A percentile compares a stretch with the other conserved stretches of the same genome.
phyloP scores from a whole-genome alignment of 345 rosid genomes.

The Balakata baccata region DNA sequence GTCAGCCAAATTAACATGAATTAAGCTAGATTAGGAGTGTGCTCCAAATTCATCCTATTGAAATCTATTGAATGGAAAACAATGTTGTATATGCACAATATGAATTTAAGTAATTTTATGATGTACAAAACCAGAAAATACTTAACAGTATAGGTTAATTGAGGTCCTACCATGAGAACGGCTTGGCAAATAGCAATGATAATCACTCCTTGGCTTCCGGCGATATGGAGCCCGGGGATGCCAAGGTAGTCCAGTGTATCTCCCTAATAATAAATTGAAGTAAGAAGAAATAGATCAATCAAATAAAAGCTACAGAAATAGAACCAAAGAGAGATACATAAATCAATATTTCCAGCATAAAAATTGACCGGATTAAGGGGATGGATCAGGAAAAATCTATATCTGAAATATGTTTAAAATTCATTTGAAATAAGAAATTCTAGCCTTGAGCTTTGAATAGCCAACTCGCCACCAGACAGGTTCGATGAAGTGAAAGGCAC shows the following conservation, averaged over 20 bases:
- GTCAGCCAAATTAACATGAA: background rate
- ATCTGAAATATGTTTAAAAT: background rate
- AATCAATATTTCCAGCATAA: conserved; percentile 1
- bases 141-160: background rate
- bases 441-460: conserved; percentile 81
- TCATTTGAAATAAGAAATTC: background rate
- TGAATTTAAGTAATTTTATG: background rate
- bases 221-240: conserved; percentile 86
- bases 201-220: conserved; percentile 91
- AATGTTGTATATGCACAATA: background rate
- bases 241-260: conserved; percentile 92
- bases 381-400: background rate
- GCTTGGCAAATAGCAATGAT: conserved; percentile 86
- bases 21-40: background rate
- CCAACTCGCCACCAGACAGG: conserved; percentile 98
- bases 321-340: too few relatives aligned
- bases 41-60: background rate
- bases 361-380: background rate
- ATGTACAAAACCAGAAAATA: background rate
- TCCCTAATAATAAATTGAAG: conserved; percentile 46
- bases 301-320: too few relatives aligned
- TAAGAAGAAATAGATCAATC: background rate
- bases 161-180: conserved; percentile 65
- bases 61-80: background rate
- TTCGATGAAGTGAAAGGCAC: conserved; percentile 71